These are phyloP conservation scores for Hygrocybe coccinea DNA, from an alignment of 768 basidiomycete species.

Conservation along the genomic window DNA sequence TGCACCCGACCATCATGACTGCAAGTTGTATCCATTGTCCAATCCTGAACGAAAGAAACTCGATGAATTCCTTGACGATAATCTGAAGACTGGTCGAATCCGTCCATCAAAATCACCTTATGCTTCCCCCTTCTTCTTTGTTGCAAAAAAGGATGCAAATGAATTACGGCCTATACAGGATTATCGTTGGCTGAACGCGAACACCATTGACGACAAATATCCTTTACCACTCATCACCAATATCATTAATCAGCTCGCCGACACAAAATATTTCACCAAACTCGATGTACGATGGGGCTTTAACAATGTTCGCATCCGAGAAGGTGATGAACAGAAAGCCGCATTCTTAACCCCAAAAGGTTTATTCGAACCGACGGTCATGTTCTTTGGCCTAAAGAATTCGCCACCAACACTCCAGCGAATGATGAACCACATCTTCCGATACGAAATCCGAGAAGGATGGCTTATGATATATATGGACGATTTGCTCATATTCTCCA, in stretches of 20 bases:
- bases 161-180: conserved; percentile 28
- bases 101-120: conserved; percentile 21
- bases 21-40: conserved; percentile 16
- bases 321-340: conserved; percentile 13
- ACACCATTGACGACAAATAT: conserved; percentile 33
- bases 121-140: conserved; percentile 24
- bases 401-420: conserved; percentile 19
- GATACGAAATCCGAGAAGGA: conserved; percentile 21
- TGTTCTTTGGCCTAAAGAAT: conserved; percentile 20
- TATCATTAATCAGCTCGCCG: conserved; percentile 22
- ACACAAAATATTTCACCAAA: conserved; percentile 27
- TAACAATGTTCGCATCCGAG: conserved; percentile 1
- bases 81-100: conserved; percentile 23
- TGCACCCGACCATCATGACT: too few species aligned
- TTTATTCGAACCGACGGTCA: conserved; percentile 9
- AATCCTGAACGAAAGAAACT: conserved; percentile 30
- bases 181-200: conserved; percentile 32
- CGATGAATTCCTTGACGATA: conserved; percentile 25
- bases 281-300: conserved; percentile 36
- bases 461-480: conserved; percentile 39
- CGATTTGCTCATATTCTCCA: conserved; percentile 36
- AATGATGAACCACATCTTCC: conserved; percentile 15
- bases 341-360: conserved; percentile 10
- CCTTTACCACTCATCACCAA: conserved; percentile 32
- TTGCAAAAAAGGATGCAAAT: conserved; percentile 21